Conservation (phyloP, 768 basidiomycete genomes). For the Leccinum subtestaceum region DNA sequence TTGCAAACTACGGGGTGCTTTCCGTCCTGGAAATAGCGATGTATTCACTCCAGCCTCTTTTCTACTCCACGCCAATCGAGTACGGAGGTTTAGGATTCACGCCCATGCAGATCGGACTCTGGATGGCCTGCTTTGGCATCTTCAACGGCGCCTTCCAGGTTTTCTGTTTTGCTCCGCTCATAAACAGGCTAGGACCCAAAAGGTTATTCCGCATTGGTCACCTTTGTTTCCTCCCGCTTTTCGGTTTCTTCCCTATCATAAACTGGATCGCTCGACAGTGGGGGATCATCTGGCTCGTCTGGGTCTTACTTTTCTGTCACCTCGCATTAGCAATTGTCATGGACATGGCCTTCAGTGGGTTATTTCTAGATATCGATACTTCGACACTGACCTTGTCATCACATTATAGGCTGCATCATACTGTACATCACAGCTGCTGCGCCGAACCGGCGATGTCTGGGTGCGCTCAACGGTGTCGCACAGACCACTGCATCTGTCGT, state of each 20-base stretch:
- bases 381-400: background rate
- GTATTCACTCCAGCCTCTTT: slow-evolving; percentile 38
- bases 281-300: slow-evolving; percentile 24
- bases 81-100: slow-evolving; percentile 38
- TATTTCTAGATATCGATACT: background rate
- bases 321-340: slow-evolving; percentile 19
- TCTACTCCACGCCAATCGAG: slow-evolving; percentile 36
- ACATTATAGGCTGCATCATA: slow-evolving; percentile 55
- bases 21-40: slow-evolving; percentile 35
- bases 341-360: slow-evolving; percentile 33
- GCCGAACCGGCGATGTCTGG: slow-evolving; percentile 63
- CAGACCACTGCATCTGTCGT: slow-evolving; percentile 31
- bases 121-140: slow-evolving; percentile 36
- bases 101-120: slow-evolving; percentile 35
- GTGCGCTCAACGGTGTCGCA: slow-evolving; percentile 58
- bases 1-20: slow-evolving; percentile 39
- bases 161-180: slow-evolving; percentile 33
- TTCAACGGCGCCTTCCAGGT: slow-evolving; percentile 33
- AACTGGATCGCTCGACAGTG: slow-evolving; percentile 25
- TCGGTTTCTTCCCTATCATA: slow-evolving; percentile 32
- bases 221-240: slow-evolving; percentile 29
- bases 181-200: slow-evolving; percentile 32
- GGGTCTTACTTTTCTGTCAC: slow-evolving; percentile 28
- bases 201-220: slow-evolving; percentile 28
- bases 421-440: slow-evolving; percentile 67